Base-by-base conservation (phyloP, 2,329 filamentous ascomycete species). In the Aaosphaeria arxii region DNA sequence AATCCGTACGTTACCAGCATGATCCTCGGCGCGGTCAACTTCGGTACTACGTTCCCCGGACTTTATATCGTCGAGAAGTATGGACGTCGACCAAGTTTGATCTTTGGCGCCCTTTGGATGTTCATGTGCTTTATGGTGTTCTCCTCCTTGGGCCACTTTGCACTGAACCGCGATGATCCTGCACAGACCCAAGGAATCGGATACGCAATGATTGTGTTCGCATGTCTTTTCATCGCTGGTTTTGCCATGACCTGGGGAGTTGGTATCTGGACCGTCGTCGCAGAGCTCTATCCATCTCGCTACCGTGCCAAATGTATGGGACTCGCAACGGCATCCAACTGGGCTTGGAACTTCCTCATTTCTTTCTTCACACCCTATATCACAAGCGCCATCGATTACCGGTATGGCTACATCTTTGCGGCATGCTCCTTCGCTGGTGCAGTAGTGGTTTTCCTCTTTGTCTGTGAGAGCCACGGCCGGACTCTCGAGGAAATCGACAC, bases 301-400 rank as follows among this genome's bases (percentile, higher is more conserved):
- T 74, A 74, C 58, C 65, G 74, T 5, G 73, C 72, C 1, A 71
- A 67, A 45, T 70, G 66, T 53, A 75, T 76, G 72, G 72, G 66
- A 6, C 57, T 76, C 1, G 72, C 73, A 2, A 76, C 73, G 1
- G 70, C 73, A 5, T 64, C 60, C 17, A 75, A 76, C 60, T 75
- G 74, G 73, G 56, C 64, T 0, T 74, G 60, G 58, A 74, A 74
- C 52, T 74, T 73, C 55, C 58, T 73, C 11, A 65, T 72, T 40
- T 70, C 82, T 0, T 91, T 91, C 74, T 89, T 90, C 74, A 90
- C 88, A 0, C 86, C 88, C 0, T 91, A 90, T 69, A 91, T 91
- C 63, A 87, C 84, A 0, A 73, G 76, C 0, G 80, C 80, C 4
- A 91, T 91, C 46, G 81, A 86, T 56, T 91, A 86, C 69, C 77